Percentiles rank a stretch among this genome's conserved stretches.
Evolutionary conservation across 192 early-diverging fungal genomes (phyloP).

Genomic region (Spizellomyces punctatus): DNA sequence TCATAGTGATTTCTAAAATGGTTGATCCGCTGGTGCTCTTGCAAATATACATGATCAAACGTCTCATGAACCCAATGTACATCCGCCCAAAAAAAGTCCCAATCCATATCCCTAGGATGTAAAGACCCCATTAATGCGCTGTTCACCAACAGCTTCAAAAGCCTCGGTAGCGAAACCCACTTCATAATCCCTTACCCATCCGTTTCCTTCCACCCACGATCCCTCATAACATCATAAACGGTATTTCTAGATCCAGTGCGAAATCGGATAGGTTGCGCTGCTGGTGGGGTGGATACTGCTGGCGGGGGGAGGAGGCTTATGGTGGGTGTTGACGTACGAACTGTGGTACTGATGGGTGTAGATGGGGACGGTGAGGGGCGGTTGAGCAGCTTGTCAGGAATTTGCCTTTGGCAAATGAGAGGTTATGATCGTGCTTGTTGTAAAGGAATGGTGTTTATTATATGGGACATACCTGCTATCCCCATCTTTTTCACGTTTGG

Average conservation of each 20-base stretch:
- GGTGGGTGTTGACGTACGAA: too few species aligned
- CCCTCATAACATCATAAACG: slow-evolving; percentile 59
- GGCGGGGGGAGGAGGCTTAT: too few species aligned
- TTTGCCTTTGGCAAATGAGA: too few species aligned
- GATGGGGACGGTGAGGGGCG: background rate
- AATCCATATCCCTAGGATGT: slow-evolving; percentile 52
- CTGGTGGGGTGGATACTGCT: slow-evolving; percentile 4
- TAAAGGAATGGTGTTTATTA: too few species aligned
- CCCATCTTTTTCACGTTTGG: too few species aligned
- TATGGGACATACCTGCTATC: too few species aligned
- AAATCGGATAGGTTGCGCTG: slow-evolving; percentile 46
- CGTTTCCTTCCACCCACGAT: slow-evolving; percentile 65
- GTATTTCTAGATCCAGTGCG: slow-evolving; percentile 58
- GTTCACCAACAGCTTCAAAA: background rate
- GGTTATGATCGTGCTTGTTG: too few species aligned
- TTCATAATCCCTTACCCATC: slow-evolving; percentile 34
- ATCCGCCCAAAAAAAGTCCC: slow-evolving; percentile 70
- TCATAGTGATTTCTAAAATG: slow-evolving; percentile 71
- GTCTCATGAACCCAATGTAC: slow-evolving; percentile 71
- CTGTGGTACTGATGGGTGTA: background rate
- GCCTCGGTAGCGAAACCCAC: background rate
- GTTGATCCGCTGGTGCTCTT: slow-evolving; percentile 62
- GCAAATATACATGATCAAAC: slow-evolving; percentile 66
- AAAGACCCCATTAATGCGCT: background rate
- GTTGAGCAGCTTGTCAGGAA: too few species aligned